Base-by-base conservation (phyloP, 345 rosid genomes). In the Erodium maritimum region DNA sequence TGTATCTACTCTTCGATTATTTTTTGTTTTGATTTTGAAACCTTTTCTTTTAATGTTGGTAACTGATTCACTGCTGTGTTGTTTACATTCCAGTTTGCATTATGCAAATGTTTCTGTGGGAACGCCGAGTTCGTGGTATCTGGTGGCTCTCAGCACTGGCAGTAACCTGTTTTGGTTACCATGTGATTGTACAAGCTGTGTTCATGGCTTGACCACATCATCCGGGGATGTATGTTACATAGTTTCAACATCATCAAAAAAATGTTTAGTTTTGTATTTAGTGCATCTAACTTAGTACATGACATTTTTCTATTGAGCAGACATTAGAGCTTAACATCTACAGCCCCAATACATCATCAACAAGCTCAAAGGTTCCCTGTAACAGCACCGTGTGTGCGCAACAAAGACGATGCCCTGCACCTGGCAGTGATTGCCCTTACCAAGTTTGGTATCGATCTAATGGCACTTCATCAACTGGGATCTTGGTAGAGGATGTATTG, bases 151-250 rank as follows among this genome's bases (percentile, higher is more conserved):
- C 45, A 97, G 89, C 70, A 93, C 96, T 4, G 99, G 99, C 48
- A 93, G 97, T 66, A 86, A 87, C 70, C 76, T 87, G 71, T 90
- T 93, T 65, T 93, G 99, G 99, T 66, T 93, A 63, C 97, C 99
- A 12, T 93, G 99, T 48, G 88, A 93, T 61, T 93, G 97, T 65
- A 25, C 29, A 19, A 77, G 64, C 61, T 93, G 99, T 59, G 65
- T 83, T 0, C 2, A 10, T 14, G 12, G 48, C 50, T 24, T 93
- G 68, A 18, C 23, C 42, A 14, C 14, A 42, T 42, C 12, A 14
- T 42, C 48, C 12, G 82, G 85, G 58, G 2, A 67, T 16, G 8
- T 42, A 14, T 42, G 48, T 11, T 7, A 12, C 17, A 42, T 14
- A 42, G 12, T n/a, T n/a, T n/a, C n/a, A n/a, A n/a, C n/a, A 10